Conservation (phyloP, 2,329 filamentous ascomycete genomes). For the Pyrenophora teres region DNA sequence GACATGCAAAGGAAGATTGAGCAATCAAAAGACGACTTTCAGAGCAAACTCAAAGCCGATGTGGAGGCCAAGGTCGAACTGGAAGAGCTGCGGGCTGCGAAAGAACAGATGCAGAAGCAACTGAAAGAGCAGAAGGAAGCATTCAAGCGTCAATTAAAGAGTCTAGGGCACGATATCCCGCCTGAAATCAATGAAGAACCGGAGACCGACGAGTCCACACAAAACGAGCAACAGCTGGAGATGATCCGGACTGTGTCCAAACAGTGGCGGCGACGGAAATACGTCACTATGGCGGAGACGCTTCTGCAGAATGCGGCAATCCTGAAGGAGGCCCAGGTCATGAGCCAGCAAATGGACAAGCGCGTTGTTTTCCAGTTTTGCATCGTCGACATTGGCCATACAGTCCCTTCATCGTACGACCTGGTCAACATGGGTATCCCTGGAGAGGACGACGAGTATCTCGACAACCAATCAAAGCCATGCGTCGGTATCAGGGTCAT, state of each 20-base stretch:
- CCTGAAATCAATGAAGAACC: conserved; percentile 51
- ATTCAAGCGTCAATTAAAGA: conserved; percentile 82
- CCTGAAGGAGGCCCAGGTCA: conserved; percentile 94
- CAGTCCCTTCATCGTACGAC: conserved; percentile 91
- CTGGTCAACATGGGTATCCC: conserved; percentile 91
- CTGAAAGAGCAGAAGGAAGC: conserved; percentile 80
- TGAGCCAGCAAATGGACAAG: conserved; percentile 96
- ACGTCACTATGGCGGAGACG: conserved; percentile 90
- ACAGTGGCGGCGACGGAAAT: conserved; percentile 83
- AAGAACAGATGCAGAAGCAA: conserved; percentile 87
- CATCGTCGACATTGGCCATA: conserved; percentile 85
- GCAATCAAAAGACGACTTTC: conserved; percentile 80
- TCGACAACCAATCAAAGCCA: conserved; percentile 83
- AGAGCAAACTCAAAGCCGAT: conserved; percentile 74
- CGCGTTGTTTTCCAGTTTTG: conserved; percentile 93
- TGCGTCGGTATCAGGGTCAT: conserved; percentile 89
- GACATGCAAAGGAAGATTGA: conserved; percentile 84
- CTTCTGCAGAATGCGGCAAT: conserved; percentile 85
- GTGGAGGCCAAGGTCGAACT: conserved; percentile 78
- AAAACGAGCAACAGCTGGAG: conserved; percentile 72
- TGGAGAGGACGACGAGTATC: conserved; percentile 79
- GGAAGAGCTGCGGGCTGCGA: conserved; percentile 77
- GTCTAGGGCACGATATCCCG: conserved; percentile 59
- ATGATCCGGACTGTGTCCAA: conserved; percentile 69
- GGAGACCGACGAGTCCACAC: conserved; percentile 30